Evolutionary conservation across 2,329 filamentous ascomycete species (phyloP), one percentile per base, ranked within the genome.

Genomic region (Dothideomycetes sp.): DNA sequence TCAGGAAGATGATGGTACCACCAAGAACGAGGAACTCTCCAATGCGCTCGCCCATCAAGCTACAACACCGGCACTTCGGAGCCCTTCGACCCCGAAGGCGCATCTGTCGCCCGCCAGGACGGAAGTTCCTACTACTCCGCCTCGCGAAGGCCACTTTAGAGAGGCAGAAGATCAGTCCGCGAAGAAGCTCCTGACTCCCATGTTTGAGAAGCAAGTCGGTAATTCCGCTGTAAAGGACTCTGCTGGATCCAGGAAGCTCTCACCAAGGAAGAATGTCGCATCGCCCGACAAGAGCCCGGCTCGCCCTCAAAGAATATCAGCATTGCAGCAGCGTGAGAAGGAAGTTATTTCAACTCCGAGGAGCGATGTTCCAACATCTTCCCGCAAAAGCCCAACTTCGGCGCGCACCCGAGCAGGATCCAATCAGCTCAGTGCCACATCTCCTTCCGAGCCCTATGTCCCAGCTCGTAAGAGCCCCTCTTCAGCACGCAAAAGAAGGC

Each of bases 141-240:
- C 63, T 38, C 60, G 64, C 9, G 70, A 73, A 45, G 65, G 63
- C 3, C 68, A 71, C 4, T 79, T 79, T 53, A 74, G 66, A 45
- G 63, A 75, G 50, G 60, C 69, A 9, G 63, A 65, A 38, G 64
- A 72, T 34, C 33, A 52, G 8, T 51, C 54, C 2, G 52, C 55
- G 4, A 56, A 49, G 47, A 55, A 57, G 45, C 48, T 55, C 1
- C 39, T 59, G 7, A 57, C 56, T 10, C 58, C 58, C 7, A 34
- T 60, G 3, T 49, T 60, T 19, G 51, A 58, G 47, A 53, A 54
- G 37, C 52, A 55, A 40, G 46, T 43, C 11, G 36, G 43, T 29
- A 45, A 31, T 11, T 52, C 54, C 4, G 48, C 46, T 17, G 53
- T 53, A 27, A 56, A 54, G 40, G 42, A 45, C 16, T 41, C 39